Evolutionary conservation across 768 basidiomycete genomes (phyloP), one percentile per base, ranked within the genome.

Genomic region (Agaricus blazei): DNA sequence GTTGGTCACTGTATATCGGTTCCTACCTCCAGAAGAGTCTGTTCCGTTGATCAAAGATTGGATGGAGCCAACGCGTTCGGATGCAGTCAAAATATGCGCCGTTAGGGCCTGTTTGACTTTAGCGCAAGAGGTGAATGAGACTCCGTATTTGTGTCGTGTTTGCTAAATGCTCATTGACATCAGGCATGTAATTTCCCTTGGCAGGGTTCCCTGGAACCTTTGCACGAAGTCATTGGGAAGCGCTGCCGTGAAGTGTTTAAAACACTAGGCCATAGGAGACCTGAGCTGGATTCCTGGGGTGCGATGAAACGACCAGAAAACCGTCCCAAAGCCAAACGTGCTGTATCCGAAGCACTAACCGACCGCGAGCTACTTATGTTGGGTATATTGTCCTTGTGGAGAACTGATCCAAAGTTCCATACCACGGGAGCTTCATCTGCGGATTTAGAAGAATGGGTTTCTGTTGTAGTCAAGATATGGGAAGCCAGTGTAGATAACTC

Each of bases 61-160:
- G 59, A 65, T 92, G 41, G 83, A 87, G 53, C 82, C 90, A 8
- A 88, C 91, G 61, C 80, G 87, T 29, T 87, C 89, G 1, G 88
- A 92, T 26, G 86, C 87, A 1, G 82, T 90, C 60, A 93, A 93
- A 72, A 81, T 87, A 9, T 82, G 82, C 56, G 92, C 79, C 2
- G 75, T 93, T 52, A 83, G 86, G 58, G 89, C 92, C 2, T 84
- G 80, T 60, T 68, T 89, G 40, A 88, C 83, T 0, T 65, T 93
- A 31, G 72, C 78, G 6, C 75, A 82, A 51, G 90, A 94, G 74
- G 87, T 84, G 63, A 54, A 70, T 61, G 27, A 8, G 26, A n/a
- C 23, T n/a, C 34, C 12, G 15, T 54, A 29, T 14, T 58, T 9
- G 36, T 40, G 3, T 12, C 11, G 19, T 38, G 6, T 3, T 36